These are phyloP conservation scores for Taiozyma onychis DNA, from an alignment of 1,139 yeast species.

Conservation along the genomic window DNA sequence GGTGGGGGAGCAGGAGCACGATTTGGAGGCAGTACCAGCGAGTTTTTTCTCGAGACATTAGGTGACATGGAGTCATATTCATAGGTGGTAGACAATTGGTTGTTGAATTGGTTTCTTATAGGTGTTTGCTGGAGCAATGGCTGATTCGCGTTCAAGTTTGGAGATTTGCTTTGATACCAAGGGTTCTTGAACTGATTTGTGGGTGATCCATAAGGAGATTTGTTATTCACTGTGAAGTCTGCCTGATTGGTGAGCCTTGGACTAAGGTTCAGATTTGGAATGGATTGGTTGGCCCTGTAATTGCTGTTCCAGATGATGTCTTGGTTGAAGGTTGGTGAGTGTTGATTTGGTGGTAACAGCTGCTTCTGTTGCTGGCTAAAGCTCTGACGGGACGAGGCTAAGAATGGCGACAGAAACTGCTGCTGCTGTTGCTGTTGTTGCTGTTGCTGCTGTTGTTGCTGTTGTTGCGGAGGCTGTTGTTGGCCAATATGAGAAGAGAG, in stretches of 20 bases:
- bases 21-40: constrained; percentile 24
- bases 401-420: constrained; percentile 10
- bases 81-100: constrained; percentile 23
- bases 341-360: constrained; percentile 3
- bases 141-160: constrained; percentile 4
- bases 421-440: constrained; percentile 9
- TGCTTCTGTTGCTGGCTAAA: constrained; percentile 5
- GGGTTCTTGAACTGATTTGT: constrained; percentile 24
- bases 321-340: constrained; percentile 4
- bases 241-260: constrained; percentile 11
- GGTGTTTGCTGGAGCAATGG: constrained; percentile 3
- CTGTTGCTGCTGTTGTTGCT: too few species aligned
- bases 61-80: constrained; percentile 18
- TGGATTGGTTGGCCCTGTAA: constrained; percentile 9
- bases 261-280: constrained; percentile 11
- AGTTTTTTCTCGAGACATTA: constrained; percentile 18
- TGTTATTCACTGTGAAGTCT: constrained; percentile 5
- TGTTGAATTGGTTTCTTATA: constrained; percentile 10
- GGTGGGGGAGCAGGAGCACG: constrained; percentile 27
- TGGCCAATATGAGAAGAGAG: constrained; percentile 1
- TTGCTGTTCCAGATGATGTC: constrained; percentile 14
- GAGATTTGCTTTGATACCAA: constrained; percentile 20
- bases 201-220: constrained; percentile 23
- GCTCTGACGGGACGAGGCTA: not conserved
- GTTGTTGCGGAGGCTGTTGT: constrained; percentile 5